These are phyloP conservation scores for Daldinia loculata DNA, from an alignment of 495 filamentous ascomycete genomes.

Conservation along the genomic window DNA sequence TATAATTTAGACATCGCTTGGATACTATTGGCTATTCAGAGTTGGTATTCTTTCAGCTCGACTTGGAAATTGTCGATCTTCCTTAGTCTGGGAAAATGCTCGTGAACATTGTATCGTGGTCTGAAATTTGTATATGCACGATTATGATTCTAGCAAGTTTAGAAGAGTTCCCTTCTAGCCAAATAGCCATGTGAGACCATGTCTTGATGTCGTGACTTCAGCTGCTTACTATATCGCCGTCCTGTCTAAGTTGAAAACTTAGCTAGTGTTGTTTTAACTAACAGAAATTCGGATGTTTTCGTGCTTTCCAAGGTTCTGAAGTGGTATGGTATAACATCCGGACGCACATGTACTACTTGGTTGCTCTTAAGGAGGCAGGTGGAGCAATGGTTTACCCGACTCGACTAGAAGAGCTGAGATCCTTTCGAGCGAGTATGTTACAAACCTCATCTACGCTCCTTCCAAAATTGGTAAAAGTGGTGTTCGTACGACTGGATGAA, in stretches of 20 bases:
- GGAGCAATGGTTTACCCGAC: slow-evolving; percentile 22
- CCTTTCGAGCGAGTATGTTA: slow-evolving; percentile 10
- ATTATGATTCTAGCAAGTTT: background rate
- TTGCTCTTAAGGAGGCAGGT: background rate
- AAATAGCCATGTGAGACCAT: background rate
- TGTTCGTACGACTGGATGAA: background rate
- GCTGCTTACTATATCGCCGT: slow-evolving; percentile 13
- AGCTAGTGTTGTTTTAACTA: background rate
- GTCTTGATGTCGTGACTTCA: background rate
- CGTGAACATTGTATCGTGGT: background rate
- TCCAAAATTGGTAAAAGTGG: slow-evolving; percentile 1
- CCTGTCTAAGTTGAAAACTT: background rate
- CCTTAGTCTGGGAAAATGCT: slow-evolving; percentile 8
- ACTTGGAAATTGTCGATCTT: slow-evolving; percentile 20
- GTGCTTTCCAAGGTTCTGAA: background rate
- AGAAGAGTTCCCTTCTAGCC: background rate
- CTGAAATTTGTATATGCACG: slow-evolving; percentile 3
- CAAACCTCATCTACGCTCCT: background rate
- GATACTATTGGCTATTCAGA: slow-evolving; percentile 2
- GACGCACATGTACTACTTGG: background rate
- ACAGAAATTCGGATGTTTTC: background rate
- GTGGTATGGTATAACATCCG: background rate
- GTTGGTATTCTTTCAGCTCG: slow-evolving; percentile 12
- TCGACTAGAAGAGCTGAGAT: background rate
- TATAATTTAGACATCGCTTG: background rate